These are phyloP conservation scores for Dimocarpus longan DNA, from an alignment of 345 rosid genomes.

Conservation along the genomic window DNA sequence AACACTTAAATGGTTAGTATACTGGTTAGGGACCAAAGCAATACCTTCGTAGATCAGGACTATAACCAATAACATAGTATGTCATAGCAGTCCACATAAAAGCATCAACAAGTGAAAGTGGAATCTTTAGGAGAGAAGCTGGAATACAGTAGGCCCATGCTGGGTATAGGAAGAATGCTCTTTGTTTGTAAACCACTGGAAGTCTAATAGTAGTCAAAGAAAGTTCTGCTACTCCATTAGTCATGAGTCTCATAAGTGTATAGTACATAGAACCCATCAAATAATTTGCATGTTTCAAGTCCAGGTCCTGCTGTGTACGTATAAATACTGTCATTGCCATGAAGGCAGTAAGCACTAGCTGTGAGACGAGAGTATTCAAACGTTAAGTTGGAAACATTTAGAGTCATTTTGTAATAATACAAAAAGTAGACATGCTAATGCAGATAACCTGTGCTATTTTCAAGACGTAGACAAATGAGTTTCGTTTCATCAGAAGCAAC, in stretches of 20 bases:
- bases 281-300: constrained; percentile 39
- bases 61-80: constrained; percentile 56
- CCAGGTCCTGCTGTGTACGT: constrained; percentile 31
- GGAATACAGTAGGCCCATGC: constrained; percentile 61
- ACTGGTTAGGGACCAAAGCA: no score
- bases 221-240: constrained; percentile 54
- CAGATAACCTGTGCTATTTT: constrained; percentile 34
- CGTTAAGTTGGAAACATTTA: neutral
- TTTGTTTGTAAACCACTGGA: constrained; percentile 50
- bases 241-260: constrained; percentile 37
- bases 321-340: constrained; percentile 44
- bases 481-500: constrained; percentile 48
- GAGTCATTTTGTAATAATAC: neutral
- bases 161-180: constrained; percentile 40
- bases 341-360: constrained; percentile 37
- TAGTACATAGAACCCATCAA: constrained; percentile 44
- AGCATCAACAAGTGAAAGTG: constrained; percentile 43
- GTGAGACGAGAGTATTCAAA: neutral
- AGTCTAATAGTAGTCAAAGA: constrained; percentile 43
- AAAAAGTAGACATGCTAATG: neutral
- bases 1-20: neutral
- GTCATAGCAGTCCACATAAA: constrained; percentile 46
- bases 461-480: constrained; percentile 44
- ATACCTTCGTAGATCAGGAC: constrained; percentile 47
- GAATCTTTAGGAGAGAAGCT: constrained; percentile 44